Evolutionary conservation across 441 rosid genomes (phyloP).

Genomic region (Kokia cookei): DNA sequence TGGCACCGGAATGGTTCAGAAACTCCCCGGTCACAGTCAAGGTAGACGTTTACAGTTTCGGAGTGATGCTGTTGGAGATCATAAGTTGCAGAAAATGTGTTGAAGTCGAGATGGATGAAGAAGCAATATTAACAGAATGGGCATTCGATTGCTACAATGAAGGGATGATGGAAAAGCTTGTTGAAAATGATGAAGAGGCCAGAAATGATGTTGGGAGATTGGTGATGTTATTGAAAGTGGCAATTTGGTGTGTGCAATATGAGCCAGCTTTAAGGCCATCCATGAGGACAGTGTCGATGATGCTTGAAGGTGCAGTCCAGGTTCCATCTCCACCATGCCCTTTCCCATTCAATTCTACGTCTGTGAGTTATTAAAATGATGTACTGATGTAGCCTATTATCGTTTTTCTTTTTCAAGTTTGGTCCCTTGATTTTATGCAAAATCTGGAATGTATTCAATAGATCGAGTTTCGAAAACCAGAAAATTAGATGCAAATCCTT

Average conservation of each 20-base stretch:
- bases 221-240: neutral
- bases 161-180: constrained; percentile 1
- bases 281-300: constrained; percentile 7
- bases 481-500: no score
- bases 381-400: neutral
- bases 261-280: constrained; percentile 1
- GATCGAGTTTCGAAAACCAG: no score
- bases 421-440: neutral
- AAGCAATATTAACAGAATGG: constrained; percentile 27
- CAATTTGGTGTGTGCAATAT: constrained; percentile 9
- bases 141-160: constrained; percentile 25
- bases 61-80: constrained; percentile 43
- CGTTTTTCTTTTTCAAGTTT: neutral
- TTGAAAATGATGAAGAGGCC: constrained; percentile 9
- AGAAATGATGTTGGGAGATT: neutral
- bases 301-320: constrained; percentile 5
- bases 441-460: no score
- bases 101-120: constrained; percentile 8
- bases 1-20: constrained; percentile 38
- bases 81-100: constrained; percentile 29
- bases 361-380: neutral
- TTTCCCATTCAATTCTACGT: constrained; percentile 1
- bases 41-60: constrained; percentile 44
- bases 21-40: constrained; percentile 25
- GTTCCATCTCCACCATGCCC: constrained; percentile 8